These are phyloP conservation scores for Penicillium sp. DNA, from an alignment of 2,329 filamentous ascomycete species.

Conservation along the genomic window DNA sequence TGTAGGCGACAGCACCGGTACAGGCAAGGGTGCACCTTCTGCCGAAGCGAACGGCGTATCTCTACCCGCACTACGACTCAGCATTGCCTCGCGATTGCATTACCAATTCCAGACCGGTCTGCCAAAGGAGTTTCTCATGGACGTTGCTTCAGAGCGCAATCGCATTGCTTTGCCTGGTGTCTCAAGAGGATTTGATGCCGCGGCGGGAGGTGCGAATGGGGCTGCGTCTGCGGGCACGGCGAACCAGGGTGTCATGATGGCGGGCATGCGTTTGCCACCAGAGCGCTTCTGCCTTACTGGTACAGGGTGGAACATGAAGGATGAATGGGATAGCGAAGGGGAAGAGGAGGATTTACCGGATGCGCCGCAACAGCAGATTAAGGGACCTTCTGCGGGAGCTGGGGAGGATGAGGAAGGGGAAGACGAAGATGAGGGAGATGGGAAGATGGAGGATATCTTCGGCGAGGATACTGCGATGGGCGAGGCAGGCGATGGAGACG, in stretches of 20 bases:
- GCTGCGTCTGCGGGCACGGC: constrained; percentile 19
- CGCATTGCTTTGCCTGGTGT: constrained; percentile 57
- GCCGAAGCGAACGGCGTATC: constrained; percentile 57
- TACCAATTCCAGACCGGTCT: constrained; percentile 63
- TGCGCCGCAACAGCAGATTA: constrained; percentile 26
- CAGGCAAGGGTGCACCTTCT: constrained; percentile 36
- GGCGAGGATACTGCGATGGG: constrained; percentile 48
- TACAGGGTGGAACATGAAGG: constrained; percentile 59
- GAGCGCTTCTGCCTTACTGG: constrained; percentile 66
- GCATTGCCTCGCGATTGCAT: constrained; percentile 62
- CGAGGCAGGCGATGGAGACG: constrained; percentile 42
- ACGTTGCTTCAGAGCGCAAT: constrained; percentile 61
- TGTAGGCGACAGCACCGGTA: constrained; percentile 26
- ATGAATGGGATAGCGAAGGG: constrained; percentile 61
- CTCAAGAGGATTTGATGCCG: constrained; percentile 53
- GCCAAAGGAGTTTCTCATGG: constrained; percentile 65
- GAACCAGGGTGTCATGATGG: constrained; percentile 46
- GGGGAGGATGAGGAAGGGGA: constrained; percentile 39
- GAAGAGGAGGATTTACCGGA: constrained; percentile 46
- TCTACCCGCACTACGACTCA: constrained; percentile 61
- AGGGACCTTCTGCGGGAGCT: constrained; percentile 36
- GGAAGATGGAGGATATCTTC: constrained; percentile 54
- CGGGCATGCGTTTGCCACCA: constrained; percentile 62
- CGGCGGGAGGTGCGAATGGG: constrained; percentile 28
- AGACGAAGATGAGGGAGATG: constrained; percentile 50